phyloP scores from a whole-genome alignment of 352 stramenopile species.

The Globisporangium recalcitrans region DNA sequence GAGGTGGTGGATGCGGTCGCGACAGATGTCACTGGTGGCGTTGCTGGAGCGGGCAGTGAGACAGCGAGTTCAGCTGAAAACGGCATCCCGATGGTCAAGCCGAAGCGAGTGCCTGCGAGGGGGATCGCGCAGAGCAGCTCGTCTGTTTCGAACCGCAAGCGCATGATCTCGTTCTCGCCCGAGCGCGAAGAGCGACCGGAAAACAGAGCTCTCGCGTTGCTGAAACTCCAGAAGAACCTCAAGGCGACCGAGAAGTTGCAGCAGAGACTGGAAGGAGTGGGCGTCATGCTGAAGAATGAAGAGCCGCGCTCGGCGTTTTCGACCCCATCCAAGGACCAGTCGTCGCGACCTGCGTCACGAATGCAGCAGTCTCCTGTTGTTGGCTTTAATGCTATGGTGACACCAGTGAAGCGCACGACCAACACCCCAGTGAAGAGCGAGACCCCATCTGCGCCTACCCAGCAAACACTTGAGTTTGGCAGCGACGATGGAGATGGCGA shows the following conservation, averaged over 20 bases:
- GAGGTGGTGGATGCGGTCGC: neutral
- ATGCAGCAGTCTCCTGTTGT: slow-evolving; percentile 8
- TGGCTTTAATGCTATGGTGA: slow-evolving; percentile 4
- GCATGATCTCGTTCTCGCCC: slow-evolving; percentile 79
- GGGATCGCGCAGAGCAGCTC: slow-evolving; percentile 70
- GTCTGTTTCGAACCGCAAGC: slow-evolving; percentile 58
- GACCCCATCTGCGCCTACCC: slow-evolving; percentile 14
- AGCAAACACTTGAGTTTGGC: slow-evolving; percentile 9
- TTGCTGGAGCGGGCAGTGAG: neutral
- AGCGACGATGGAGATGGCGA: slow-evolving; percentile 8
- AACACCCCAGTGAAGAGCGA: slow-evolving; percentile 6
- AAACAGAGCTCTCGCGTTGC: slow-evolving; percentile 45
- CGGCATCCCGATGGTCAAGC: slow-evolving; percentile 1
- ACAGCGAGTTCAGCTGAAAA: slow-evolving; percentile 1
- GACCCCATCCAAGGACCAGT: slow-evolving; percentile 14
- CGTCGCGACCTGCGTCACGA: neutral
- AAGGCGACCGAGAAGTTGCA: slow-evolving; percentile 68
- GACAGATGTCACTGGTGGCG: neutral
- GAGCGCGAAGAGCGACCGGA: slow-evolving; percentile 49
- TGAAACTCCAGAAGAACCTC: slow-evolving; percentile 65
- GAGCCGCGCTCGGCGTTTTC: slow-evolving; percentile 14
- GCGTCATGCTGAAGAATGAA: slow-evolving; percentile 12
- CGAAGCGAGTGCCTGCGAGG: slow-evolving; percentile 25
- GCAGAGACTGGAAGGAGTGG: slow-evolving; percentile 43
- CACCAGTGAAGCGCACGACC: slow-evolving; percentile 3